Base-by-base conservation (phyloP, 176 grass and related monocot species). In the Tillandsia fasciculata region DNA sequence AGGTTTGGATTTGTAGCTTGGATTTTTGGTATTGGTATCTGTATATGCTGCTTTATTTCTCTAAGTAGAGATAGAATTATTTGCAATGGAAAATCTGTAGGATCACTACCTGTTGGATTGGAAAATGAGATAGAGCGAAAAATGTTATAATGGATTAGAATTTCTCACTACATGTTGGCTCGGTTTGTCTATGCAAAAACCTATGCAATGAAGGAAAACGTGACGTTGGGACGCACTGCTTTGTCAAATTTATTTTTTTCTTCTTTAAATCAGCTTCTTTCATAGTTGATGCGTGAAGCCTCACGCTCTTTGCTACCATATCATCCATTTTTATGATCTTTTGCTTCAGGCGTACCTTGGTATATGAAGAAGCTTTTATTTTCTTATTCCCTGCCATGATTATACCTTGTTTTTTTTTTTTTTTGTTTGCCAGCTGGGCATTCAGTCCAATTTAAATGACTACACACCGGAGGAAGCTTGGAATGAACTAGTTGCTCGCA, bases 401-500 rank as follows among this genome's bases (percentile, higher is more conserved):
- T 83, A 22, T 78, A 22, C 26, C 72, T 22, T 74, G 61, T 20
- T 20, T 49, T 11, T 50, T 50, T 84, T 58, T 51, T 73, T 24
- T 50, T 64, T 68, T 59, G 12, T 53, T 58, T 79, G 61, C 26
- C 61, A 97, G 93, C 80, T 97, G 72, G 86, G 89, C 65, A 92
- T 97, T 74, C 81, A 92, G 51, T 49, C 74, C 24, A 83, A 66
- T 27, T 18, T 66, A 48, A 87, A 76, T 79, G 72, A 12, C 66
- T 80, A 74, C 3, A 90, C 86, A 74, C 89, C 89, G 24, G 71
- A 92, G 77, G 93, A 83, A 83, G 89, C 93, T 50, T 97, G 86
- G 75, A 23, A 81, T 52, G 93, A 97, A 79, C 64, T 97, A 82
- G 80, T 92, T 79, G 53, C 70, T 78, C 88, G 89, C 27, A 77